Conservation (phyloP, 352 stramenopile species). For the Phytophthora parvispora region DNA sequence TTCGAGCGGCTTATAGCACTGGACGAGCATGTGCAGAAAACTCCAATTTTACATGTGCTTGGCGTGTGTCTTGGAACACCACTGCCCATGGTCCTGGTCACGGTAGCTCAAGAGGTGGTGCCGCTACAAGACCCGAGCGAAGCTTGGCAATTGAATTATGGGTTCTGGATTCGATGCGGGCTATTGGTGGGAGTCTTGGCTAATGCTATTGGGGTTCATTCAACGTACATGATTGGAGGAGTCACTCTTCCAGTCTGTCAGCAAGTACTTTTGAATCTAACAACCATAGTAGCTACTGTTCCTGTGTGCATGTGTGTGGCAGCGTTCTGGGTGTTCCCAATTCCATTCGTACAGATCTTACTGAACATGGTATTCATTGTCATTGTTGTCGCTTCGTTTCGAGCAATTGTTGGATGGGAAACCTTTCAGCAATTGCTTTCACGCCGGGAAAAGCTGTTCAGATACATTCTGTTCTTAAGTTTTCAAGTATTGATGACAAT, state of each 20-base stretch:
- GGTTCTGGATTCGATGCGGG: conserved; percentile 15
- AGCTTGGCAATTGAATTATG: conserved; percentile 4
- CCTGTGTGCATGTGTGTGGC: not conserved
- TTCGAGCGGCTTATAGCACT: conserved; percentile 37
- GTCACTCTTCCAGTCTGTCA: not conserved
- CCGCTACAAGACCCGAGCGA: conserved; percentile 7
- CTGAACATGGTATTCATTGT: conserved; percentile 9
- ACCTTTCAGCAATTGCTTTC: conserved; percentile 1
- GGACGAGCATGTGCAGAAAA: conserved; percentile 23
- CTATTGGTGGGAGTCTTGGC: conserved; percentile 1
- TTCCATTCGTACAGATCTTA: conserved; percentile 12
- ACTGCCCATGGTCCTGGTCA: not conserved
- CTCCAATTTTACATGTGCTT: not conserved
- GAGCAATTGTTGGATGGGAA: not conserved
- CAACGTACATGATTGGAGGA: conserved; percentile 1
- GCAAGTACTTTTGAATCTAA: not conserved
- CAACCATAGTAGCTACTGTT: not conserved
- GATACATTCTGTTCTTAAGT: conserved; percentile 4
- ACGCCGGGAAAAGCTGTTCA: not conserved
- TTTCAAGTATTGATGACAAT: conserved; percentile 9
- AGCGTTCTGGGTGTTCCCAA: conserved; percentile 9
- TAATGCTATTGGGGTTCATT: not conserved
- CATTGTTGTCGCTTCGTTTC: conserved; percentile 1
- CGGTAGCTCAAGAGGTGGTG: conserved; percentile 5
- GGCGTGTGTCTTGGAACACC: conserved; percentile 10